Evolutionary conservation across 768 basidiomycete genomes (phyloP).

Genomic region (Rhodosporidiobolus sp.): DNA sequence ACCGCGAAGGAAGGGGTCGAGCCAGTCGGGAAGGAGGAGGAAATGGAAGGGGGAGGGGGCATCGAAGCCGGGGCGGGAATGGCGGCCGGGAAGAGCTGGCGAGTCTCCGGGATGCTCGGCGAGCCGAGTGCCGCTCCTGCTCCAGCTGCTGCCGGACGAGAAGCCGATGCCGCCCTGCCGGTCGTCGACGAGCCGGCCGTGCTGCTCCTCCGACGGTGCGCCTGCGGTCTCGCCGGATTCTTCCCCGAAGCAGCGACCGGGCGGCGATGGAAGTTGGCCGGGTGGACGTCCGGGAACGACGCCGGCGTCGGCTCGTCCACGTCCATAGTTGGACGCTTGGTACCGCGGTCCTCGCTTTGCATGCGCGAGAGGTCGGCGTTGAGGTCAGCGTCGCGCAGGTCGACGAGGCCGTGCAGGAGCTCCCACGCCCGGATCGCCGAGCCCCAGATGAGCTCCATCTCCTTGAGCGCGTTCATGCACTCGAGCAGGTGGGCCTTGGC

Average conservation of each 20-base stretch:
- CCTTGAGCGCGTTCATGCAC: slow-evolving; percentile 42
- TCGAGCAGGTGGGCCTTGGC: slow-evolving; percentile 41
- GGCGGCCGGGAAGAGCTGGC: no score
- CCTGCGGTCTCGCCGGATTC: not conserved
- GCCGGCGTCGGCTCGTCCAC: slow-evolving; percentile 12
- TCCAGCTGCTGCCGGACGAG: no score
- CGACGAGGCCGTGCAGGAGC: slow-evolving; percentile 39
- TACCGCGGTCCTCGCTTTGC: slow-evolving; percentile 12
- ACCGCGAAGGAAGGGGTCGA: not conserved
- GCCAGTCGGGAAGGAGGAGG: no score
- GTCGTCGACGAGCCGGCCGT: slow-evolving; percentile 1
- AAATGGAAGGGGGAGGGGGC: no score
- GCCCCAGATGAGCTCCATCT: slow-evolving; percentile 41
- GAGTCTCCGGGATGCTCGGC: no score
- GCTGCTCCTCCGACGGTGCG: slow-evolving; percentile 4
- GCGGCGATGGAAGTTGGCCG: slow-evolving; percentile 32
- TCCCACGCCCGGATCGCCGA: slow-evolving; percentile 30
- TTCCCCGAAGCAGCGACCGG: slow-evolving; percentile 1
- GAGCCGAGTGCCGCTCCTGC: no score
- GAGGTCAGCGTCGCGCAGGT: slow-evolving; percentile 35
- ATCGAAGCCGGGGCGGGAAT: no score
- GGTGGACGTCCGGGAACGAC: slow-evolving; percentile 3
- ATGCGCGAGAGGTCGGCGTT: slow-evolving; percentile 26
- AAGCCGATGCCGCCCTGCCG: no score
- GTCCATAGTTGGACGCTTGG: slow-evolving; percentile 34